Base-by-base conservation (phyloP, 345 rosid genomes). In the Eucalyptus dawsonii region DNA sequence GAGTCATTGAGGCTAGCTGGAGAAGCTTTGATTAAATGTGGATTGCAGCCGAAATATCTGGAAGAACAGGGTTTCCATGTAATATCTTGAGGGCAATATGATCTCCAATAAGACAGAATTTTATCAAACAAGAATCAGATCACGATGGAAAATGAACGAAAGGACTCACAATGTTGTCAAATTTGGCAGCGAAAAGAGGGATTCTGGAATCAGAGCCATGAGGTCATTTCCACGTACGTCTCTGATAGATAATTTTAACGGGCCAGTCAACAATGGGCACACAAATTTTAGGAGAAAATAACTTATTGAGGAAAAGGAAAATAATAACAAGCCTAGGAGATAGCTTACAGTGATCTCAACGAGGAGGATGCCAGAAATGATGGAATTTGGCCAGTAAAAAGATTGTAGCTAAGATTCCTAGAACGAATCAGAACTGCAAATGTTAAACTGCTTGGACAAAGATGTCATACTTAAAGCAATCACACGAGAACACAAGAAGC, bases 331-430 rank as follows among this genome's bases (percentile, higher is more conserved):
- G 67, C 83, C 88, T 87, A 50, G 83, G 86, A 88, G 65, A 88
- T 90, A 89, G 92, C 89, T 93, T 94, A 95, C 96, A 94, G 92
- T 90, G 95, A 93, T 91, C 54, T 92, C 92, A 94, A 89, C 91
- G 56, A 50, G 85, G 95, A 93, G 40, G 94, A 88, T 54, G 76
- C 12, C 17, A 88, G 92, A 90, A 95, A 95, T 53, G 53, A 8
- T 80, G 95, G 95, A 72, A 95, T 91, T 51, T 44, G 44, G 22
- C 91, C 91, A 7, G 92, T 90, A 90, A 95, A 94, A 45, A 15
- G n/a, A 91, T 95, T 95, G 91, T 92, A 6, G 94, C 95, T 94
- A 37, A 94, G 92, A 87, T 95, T 90, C 92, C 97, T 95, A 86
- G 67, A 83, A 29, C 58, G 58, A 50, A 88, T 17, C 89, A 76